Conservation (phyloP, 139 green algal species). For the Pseudopediastrum boryanum region DNA sequence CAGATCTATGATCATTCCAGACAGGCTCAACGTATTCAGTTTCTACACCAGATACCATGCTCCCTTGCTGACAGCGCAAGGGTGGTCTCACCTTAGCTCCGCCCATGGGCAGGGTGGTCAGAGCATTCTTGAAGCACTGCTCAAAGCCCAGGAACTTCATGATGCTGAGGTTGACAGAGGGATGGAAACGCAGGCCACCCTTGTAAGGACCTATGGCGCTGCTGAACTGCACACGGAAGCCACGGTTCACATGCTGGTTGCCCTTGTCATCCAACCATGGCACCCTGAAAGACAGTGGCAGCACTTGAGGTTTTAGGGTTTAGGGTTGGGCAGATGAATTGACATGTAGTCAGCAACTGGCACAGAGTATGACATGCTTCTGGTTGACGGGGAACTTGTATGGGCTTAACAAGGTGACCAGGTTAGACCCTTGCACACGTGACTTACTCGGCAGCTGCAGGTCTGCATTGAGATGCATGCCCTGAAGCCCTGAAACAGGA, state of each 20-base stretch:
- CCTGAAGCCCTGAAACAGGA: too few species aligned
- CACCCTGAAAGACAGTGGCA: slow-evolving; percentile 19
- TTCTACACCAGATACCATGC: too few species aligned
- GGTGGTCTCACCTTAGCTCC: slow-evolving; percentile 58
- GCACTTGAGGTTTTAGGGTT: background rate
- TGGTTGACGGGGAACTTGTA: background rate
- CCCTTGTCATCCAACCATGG: slow-evolving; percentile 62
- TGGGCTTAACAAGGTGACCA: background rate
- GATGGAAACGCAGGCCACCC: slow-evolving; percentile 82
- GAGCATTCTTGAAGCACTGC: slow-evolving; percentile 79
- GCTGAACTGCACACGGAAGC: slow-evolving; percentile 59
- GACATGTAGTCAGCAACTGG: background rate
- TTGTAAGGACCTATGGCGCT: slow-evolving; percentile 68
- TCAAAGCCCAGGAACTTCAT: slow-evolving; percentile 85
- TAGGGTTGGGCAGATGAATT: background rate
- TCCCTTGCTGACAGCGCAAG: too few species aligned
- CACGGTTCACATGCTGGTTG: slow-evolving; percentile 66
- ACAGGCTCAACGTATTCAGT: too few species aligned
- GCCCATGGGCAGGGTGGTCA: slow-evolving; percentile 81
- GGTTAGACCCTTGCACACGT: background rate
- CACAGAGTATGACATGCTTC: background rate
- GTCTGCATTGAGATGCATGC: too few species aligned
- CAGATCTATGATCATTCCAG: too few species aligned
- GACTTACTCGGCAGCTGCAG: too few species aligned
- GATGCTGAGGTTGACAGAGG: slow-evolving; percentile 74